These are phyloP conservation scores for Starmerella scarabaei DNA, from an alignment of 805 yeast genomes.

Conservation along the genomic window DNA sequence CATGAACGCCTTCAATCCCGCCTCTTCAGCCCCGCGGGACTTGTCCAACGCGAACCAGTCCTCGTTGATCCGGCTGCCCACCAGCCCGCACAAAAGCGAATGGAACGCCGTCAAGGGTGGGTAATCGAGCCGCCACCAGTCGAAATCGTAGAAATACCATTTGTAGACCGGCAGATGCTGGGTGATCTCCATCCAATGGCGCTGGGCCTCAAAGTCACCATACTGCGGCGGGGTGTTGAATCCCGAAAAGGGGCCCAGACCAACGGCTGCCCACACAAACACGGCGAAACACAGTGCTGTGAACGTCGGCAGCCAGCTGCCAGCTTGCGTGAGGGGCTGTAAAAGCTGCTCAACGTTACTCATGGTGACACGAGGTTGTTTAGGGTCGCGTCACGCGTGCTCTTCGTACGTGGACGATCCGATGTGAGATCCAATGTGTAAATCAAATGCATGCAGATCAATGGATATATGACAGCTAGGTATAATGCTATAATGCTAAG, in stretches of 20 bases:
- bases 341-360: constrained; percentile 9
- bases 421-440: too few species aligned
- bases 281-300: constrained; percentile 45
- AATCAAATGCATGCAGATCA: too few species aligned
- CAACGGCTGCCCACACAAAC: constrained; percentile 70
- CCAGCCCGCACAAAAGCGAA: constrained; percentile 58
- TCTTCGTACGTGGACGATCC: too few species aligned
- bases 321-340: constrained; percentile 4
- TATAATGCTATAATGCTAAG: too few species aligned
- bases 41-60: constrained; percentile 62
- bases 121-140: constrained; percentile 94
- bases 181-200: constrained; percentile 96
- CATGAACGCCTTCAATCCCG: constrained; percentile 69
- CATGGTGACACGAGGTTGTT: not conserved
- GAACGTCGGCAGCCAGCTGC: constrained; percentile 84
- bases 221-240: constrained; percentile 54
- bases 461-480: too few species aligned
- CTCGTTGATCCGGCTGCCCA: constrained; percentile 53
- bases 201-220: constrained; percentile 96
- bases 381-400: not conserved
- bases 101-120: constrained; percentile 96
- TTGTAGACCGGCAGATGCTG: constrained; percentile 52
- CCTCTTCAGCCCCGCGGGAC: constrained; percentile 65
- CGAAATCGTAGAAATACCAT: constrained; percentile 85
- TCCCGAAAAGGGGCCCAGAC: constrained; percentile 83